A percentile compares a stretch with the other conserved stretches of the same genome.
Conservation (phyloP, 1,284 basidiomycete species). For the Porodaedalea pini region DNA sequence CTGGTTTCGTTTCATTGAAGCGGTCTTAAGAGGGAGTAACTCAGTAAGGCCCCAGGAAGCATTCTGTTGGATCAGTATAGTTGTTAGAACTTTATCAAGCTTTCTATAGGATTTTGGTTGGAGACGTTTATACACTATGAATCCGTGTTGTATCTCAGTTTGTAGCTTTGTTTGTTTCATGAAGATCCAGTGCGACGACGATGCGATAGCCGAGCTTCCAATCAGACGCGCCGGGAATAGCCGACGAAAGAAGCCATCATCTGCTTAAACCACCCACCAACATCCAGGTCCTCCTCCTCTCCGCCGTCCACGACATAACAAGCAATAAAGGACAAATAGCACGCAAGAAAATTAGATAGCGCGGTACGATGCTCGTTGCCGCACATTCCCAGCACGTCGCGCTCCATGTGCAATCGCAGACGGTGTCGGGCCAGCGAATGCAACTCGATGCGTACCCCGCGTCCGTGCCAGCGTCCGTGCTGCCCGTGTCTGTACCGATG, state of each 20-base stretch:
- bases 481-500: neutral
- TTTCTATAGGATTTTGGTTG: too few relatives aligned
- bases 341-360: neutral
- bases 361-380: constrained; percentile 7
- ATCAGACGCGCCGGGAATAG: neutral
- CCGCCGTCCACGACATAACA: neutral
- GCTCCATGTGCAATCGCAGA: neutral
- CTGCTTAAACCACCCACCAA: neutral
- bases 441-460: neutral
- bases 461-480: neutral
- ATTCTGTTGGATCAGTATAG: too few relatives aligned
- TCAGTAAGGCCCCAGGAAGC: too few relatives aligned
- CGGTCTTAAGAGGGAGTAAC: too few relatives aligned
- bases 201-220: neutral
- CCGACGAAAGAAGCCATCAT: neutral
- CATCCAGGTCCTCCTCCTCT: neutral
- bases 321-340: neutral
- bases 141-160: neutral
- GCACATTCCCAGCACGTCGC: neutral
- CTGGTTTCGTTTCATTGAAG: too few relatives aligned
- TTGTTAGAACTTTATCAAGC: too few relatives aligned
- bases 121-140: too few relatives aligned
- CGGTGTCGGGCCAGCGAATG: constrained; percentile 2
- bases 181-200: neutral
- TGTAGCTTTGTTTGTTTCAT: neutral